Base-by-base conservation (phyloP, 371 early-diverging fungal species). In the Mucor velutinosus region DNA sequence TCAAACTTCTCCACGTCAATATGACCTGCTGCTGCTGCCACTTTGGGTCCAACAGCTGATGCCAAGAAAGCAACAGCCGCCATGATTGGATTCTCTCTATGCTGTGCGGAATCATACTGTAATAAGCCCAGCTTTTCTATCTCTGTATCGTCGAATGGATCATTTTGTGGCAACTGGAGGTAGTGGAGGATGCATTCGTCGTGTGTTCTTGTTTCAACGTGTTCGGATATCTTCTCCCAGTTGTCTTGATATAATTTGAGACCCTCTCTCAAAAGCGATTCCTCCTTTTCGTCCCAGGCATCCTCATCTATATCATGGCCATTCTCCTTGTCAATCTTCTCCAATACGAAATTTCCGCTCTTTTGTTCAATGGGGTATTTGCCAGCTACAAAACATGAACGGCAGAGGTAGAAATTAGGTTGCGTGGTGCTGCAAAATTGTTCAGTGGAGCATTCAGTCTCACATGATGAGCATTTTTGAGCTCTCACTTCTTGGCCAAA, bases 61-160 rank as follows among this genome's bases (percentile, higher is more conserved):
- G 97, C 95, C 72, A 99, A 79, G 72, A 98, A 98, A 0, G 99
- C 95, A 1, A 98, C 94, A 0, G 97, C 90, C 7, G 94, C 88
- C 93, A 98, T 91, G 21, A 98, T 92, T 0, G 99, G 99, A 75
- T 99, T 99, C 39, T 95, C 94, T 0, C 90, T 90, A 80, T 51
- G 81, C 84, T 78, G 91, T 76, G 23, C 30, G 86, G 84, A 39
- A 74, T 91, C 83, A 72, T 85, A 93, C 37, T 76, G 80, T 27
- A 80, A 63, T 27, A 83, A 58, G 4, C 79, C 81, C 4, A 80
- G 53, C 55, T 87, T 79, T 12, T 76, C 65, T 1, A 83, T 66
- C 66, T 85, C 59, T 60, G 58, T 19, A 57, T 81, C 71, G n/a
- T 93, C 69, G 74, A 89, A 90, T 1, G 93, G 92, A 60, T 99